Evolutionary conservation across 2,329 filamentous ascomycete species (phyloP), one percentile per base, ranked within the genome.

Genomic region (Hypoxylon sp.): DNA sequence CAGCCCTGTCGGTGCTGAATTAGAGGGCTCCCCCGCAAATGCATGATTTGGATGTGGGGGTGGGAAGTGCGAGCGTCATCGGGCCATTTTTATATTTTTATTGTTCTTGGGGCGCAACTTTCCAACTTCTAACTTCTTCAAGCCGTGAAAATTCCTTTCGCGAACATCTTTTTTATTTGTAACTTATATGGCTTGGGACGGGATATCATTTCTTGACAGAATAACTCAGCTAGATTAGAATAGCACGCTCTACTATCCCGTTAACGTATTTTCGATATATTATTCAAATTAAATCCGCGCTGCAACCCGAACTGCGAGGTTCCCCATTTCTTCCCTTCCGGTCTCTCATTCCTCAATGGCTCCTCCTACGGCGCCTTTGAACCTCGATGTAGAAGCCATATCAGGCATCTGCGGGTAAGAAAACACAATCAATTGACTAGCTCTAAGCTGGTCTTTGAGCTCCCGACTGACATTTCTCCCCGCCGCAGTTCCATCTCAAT

Each of bases 391-490:
- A 67, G 93, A 96, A 78, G 94, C 95, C 68, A 90, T 98, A 76
- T 97, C 93, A 74, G 95, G 95, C 61, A 98, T 98, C 75, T 94
- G 92, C 82, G 95, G 92, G 91, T 92, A 81, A 75, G 88, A 75
- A 42, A 44, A 58, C 6, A 11, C n/a, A 17, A 14, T 33, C 13
- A 13, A 30, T 25, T 20, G 6, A 33, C 22, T 31, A 42, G 2
- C 4, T 31, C 14, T 17, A n/a, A 30, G 8, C 44, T 46, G 31
- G 31, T 17, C 40, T 17, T 31, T 54, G 25, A 8, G 17, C 13
- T 25, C 10, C 48, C 30, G 31, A 13, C 71, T 68, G 13, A 66
- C 61, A 51, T n/a, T 58, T 66, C 57, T 69, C 10, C 17, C 13
- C 49, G 30, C 33, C 75, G 51, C 66, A 93, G 95, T 37, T 97